Evolutionary conservation across 2,329 filamentous ascomycete species (phyloP).

Genomic region (Scopulariopsis brevicaulis): DNA sequence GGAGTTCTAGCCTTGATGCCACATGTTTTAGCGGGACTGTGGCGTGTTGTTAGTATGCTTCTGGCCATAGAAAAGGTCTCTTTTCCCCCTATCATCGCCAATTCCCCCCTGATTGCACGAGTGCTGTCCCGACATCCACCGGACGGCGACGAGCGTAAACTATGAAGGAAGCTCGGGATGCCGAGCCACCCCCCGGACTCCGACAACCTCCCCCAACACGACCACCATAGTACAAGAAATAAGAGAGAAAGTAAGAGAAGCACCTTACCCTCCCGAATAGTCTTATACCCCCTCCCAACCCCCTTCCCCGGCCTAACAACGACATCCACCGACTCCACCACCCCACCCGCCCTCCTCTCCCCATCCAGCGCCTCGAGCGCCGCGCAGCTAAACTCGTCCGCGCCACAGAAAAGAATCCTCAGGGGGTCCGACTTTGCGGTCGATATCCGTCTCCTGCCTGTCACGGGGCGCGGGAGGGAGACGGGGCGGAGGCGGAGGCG

Average conservation of each 20-base stretch:
- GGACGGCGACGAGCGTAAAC: too few species aligned
- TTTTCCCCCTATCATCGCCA: too few species aligned
- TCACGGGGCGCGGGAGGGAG: not conserved
- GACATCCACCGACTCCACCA: constrained; percentile 73
- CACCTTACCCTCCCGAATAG: constrained; percentile 49
- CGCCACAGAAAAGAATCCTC: constrained; percentile 85
- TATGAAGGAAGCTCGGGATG: too few species aligned
- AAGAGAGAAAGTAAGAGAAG: not conserved
- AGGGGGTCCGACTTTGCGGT: constrained; percentile 44
- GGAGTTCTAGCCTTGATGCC: constrained; percentile 52
- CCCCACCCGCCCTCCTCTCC: constrained; percentile 39
- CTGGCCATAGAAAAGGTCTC: not conserved
- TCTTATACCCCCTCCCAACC: constrained; percentile 64
- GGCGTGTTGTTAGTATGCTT: not conserved
- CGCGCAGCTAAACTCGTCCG: constrained; percentile 77
- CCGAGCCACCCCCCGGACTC: too few species aligned
- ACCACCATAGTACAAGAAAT: too few species aligned
- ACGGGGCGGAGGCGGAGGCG: not conserved
- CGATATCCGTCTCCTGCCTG: too few species aligned
- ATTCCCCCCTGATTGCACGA: too few species aligned
- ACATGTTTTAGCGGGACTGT: constrained; percentile 62
- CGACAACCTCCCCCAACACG: too few species aligned
- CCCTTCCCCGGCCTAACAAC: constrained; percentile 70
- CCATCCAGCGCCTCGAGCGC: constrained; percentile 59
- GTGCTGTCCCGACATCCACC: too few species aligned